Percentiles rank a stretch among this genome's conserved stretches.
Conservation (phyloP, 306 rosid species). For the Cucumis melo region DNA sequence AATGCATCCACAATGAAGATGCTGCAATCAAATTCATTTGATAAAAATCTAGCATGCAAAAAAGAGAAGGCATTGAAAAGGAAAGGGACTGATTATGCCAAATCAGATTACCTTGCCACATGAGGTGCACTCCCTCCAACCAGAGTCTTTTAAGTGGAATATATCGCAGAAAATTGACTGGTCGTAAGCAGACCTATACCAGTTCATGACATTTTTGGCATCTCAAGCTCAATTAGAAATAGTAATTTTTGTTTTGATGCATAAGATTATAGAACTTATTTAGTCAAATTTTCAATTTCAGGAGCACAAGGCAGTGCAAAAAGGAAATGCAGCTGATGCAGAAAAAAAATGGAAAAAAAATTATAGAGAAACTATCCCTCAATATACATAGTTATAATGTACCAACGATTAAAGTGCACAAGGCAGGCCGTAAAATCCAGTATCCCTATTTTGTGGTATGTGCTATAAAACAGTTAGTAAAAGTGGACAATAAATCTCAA, state of each 20-base stretch:
- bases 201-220: background rate
- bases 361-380: background rate
- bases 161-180: conserved; percentile 56
- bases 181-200: conserved; percentile 70
- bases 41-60: background rate
- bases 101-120: conserved; percentile 64
- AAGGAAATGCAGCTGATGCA: background rate
- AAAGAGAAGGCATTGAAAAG: background rate
- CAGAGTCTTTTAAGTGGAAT: conserved; percentile 75
- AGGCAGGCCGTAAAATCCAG: background rate
- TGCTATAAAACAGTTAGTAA: background rate
- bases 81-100: background rate
- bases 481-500: background rate
- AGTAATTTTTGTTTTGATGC: background rate
- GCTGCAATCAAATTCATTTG: conserved; percentile 28
- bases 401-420: background rate
- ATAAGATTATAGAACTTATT: background rate
- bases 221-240: background rate
- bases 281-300: background rate
- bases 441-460: background rate
- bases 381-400: background rate
- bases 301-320: background rate
- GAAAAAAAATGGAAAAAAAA: too few relatives aligned
- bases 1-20: conserved; percentile 88
- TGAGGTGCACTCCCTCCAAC: conserved; percentile 79